Base-by-base conservation (phyloP, 345 rosid genomes). In the Murraya koenigii region DNA sequence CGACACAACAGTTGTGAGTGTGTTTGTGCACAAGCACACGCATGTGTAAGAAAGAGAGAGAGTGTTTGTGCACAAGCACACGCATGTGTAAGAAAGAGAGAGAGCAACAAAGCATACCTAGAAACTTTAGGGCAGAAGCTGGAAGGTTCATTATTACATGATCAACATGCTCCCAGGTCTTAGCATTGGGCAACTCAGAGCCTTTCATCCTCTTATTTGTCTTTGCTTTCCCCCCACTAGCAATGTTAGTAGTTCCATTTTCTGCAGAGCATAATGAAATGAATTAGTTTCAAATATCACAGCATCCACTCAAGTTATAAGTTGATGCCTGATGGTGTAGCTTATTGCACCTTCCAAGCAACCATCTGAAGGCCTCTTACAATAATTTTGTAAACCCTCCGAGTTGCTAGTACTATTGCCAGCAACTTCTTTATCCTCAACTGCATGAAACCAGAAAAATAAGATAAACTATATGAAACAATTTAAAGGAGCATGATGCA, bases 101-200 rank as follows among this genome's bases (percentile, higher is more conserved):
- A 72, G 67, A 80, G 36, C 36, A 33, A 0, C 33, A 41, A 8
- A 35, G 54, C 71, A 22, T 87, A 94, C 98, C 98, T 55, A 96
- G 86, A 87, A 96, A 96, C 63, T 88, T 81, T 71, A 92, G 74
- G 73, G 97, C 98, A 81, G 99, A 96, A 72, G 97, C 99, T 61
- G 99, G 99, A 82, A 96, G 99, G 85, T 96, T 96, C 99, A 96
- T 96, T 59, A 96, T 87, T 66, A 96, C 84, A 84, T 94, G 99
- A 86, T 96, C 97, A 69, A 94, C 77, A 81, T 94, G 97, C 84
- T 92, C 97, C 98, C 97, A 90, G 1, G 97, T 82, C 88, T 88
- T 94, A 59, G 90, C 60, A 26, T 81, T 73, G 66, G 88, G 83
- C 63, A 87, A 75, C 77, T 82, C 77, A 4, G 90, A 82, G 85